A percentile compares a stretch with the other conserved stretches of the same genome.
Evolutionary conservation across 306 rosid species (phyloP).

Genomic region (Trifolium fragiferum): DNA sequence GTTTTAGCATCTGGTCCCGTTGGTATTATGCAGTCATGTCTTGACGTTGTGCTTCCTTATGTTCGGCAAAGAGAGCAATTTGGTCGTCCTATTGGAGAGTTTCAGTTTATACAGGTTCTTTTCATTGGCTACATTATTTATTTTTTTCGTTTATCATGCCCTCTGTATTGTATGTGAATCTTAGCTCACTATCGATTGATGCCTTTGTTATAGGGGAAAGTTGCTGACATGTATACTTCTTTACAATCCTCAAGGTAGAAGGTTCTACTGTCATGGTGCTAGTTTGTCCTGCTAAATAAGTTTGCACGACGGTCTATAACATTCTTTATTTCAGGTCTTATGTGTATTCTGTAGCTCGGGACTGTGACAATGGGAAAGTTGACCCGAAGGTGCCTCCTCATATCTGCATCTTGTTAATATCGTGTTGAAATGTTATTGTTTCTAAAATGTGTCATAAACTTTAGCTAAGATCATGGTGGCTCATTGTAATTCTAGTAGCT

Average conservation of each 20-base stretch:
- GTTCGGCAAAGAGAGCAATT: conserved; percentile 94
- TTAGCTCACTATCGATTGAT: conserved; percentile 30
- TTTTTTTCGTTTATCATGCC: conserved; percentile 17
- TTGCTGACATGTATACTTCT: conserved; percentile 93
- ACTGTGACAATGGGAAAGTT: conserved; percentile 82
- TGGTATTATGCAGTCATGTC: conserved; percentile 95
- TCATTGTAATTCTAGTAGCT: conserved; percentile 3
- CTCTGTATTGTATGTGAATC: conserved; percentile 13
- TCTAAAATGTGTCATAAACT: conserved; percentile 6
- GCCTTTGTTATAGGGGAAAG: conserved; percentile 71
- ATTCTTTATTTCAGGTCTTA: conserved; percentile 70
- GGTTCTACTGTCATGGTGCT: conserved; percentile 34
- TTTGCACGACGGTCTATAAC: conserved; percentile 37
- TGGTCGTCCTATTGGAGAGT: conserved; percentile 96
- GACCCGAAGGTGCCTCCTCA: conserved; percentile 71
- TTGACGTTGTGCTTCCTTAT: conserved; percentile 87
- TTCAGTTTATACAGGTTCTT: conserved; percentile 90
- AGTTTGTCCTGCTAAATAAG: conserved; percentile 5
- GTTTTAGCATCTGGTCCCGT: conserved; percentile 90
- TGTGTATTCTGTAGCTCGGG: conserved; percentile 95
- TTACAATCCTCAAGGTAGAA: conserved; percentile 89
- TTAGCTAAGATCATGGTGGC: conserved; percentile 4
- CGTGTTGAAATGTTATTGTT: conserved; percentile 7
- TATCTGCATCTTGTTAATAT: conserved; percentile 29
- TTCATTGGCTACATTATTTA: conserved; percentile 26